These are phyloP conservation scores for Melastoma candidum DNA, from an alignment of 441 rosid genomes.

Conservation along the genomic window DNA sequence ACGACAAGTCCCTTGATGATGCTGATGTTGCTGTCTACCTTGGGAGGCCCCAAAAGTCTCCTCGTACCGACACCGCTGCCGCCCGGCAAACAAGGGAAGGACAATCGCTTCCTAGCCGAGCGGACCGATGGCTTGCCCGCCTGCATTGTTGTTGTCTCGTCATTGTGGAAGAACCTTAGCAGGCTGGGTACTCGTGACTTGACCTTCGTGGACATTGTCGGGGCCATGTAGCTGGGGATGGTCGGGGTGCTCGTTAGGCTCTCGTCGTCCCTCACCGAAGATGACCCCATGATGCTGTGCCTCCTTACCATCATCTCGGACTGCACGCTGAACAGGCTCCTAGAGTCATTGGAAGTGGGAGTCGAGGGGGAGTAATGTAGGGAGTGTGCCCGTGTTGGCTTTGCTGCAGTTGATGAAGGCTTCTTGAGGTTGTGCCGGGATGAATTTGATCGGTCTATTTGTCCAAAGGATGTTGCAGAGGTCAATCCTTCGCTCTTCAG, in stretches of 20 bases:
- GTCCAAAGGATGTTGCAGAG: slow-evolving; percentile 42
- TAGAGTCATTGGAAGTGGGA: slow-evolving; percentile 50
- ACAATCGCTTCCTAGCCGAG: slow-evolving; percentile 3
- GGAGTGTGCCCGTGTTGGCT: slow-evolving; percentile 2
- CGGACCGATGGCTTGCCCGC: not conserved
- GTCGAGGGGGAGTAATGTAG: slow-evolving; percentile 37
- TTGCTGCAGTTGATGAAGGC: too few relatives aligned
- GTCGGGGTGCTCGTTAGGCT: slow-evolving; percentile 2
- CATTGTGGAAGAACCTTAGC: not conserved
- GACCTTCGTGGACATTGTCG: slow-evolving; percentile 5
- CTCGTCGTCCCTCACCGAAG: slow-evolving; percentile 2
- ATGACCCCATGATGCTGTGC: slow-evolving; percentile 6
- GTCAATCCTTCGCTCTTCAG: slow-evolving; percentile 32
- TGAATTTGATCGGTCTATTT: slow-evolving; percentile 15
- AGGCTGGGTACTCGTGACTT: slow-evolving; percentile 2
- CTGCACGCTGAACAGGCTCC: slow-evolving; percentile 46
- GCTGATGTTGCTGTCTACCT: slow-evolving; percentile 1
- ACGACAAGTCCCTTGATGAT: not conserved
- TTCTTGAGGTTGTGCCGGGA: not conserved
- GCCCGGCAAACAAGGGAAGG: slow-evolving; percentile 2
- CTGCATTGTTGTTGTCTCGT: not conserved
- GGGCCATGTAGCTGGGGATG: slow-evolving; percentile 7
- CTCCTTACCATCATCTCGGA: slow-evolving; percentile 32
- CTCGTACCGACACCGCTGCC: slow-evolving; percentile 1
- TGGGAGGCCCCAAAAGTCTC: slow-evolving; percentile 8